Conservation (phyloP, 148 eudicot genomes). For the Cornus controversa region DNA sequence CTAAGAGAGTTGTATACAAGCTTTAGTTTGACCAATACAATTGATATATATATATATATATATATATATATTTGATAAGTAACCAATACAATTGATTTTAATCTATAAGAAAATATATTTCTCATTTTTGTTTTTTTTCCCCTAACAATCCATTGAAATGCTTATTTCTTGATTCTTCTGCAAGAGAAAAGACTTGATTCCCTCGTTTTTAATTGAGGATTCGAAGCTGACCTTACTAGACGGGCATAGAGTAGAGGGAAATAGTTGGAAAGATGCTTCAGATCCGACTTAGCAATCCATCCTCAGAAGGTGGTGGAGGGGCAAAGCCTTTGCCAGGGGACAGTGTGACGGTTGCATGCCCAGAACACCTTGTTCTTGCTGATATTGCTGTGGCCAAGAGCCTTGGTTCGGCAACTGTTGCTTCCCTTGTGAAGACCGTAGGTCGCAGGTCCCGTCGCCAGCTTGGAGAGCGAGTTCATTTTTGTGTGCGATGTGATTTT, state of each 20-base stretch:
- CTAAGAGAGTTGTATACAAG: too few species aligned
- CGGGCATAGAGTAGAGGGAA: background rate
- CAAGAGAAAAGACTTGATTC: background rate
- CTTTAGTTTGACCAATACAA: too few species aligned
- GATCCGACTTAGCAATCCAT: conserved; percentile 70
- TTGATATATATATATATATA: too few species aligned
- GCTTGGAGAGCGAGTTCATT: conserved; percentile 90
- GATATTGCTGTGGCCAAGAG: conserved; percentile 97
- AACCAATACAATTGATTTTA: too few species aligned
- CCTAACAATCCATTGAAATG: background rate
- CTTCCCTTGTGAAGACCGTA: conserved; percentile 60
- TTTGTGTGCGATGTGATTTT: conserved; percentile 93
- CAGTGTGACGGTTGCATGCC: conserved; percentile 89
- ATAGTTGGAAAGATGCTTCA: conserved; percentile 70
- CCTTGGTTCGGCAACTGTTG: conserved; percentile 65
- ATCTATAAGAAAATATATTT: too few species aligned
- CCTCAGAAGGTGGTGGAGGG: conserved; percentile 54
- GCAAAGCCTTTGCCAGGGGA: conserved; percentile 55
- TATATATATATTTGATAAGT: too few species aligned
- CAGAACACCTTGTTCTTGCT: conserved; percentile 91
- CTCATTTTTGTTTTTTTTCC: too few species aligned
- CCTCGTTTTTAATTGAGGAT: background rate
- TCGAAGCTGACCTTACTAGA: background rate
- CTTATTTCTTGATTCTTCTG: background rate
- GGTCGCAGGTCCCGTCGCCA: conserved; percentile 94